Evolutionary conservation across 2,329 filamentous ascomycete species (phyloP).

Genomic region (Cladobotryum mycophilum): DNA sequence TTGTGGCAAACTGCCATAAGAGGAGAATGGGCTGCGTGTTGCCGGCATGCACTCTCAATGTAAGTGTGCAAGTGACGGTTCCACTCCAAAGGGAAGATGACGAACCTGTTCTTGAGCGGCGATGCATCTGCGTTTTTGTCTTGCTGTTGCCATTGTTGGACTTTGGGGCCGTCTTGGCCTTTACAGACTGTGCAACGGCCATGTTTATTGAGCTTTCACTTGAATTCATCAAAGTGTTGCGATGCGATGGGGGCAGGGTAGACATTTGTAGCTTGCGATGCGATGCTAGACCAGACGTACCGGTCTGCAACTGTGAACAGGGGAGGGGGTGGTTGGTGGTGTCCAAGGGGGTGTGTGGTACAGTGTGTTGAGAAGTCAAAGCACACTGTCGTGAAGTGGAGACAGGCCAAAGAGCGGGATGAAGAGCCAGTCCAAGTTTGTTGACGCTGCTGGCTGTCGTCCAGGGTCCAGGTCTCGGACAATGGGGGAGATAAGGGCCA

Average conservation of each 20-base stretch:
- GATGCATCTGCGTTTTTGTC: conserved; percentile 79
- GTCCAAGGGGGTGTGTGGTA: conserved; percentile 4
- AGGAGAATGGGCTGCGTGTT: too few relatives aligned
- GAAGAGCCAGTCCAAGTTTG: conserved; percentile 15
- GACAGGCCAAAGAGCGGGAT: conserved; percentile 24
- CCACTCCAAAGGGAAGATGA: conserved; percentile 21
- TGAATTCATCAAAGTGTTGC: conserved; percentile 43
- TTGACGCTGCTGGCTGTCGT: conserved; percentile 5
- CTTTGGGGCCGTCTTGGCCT: conserved; percentile 53
- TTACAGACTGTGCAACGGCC: conserved; percentile 53
- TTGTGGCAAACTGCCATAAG: too few relatives aligned
- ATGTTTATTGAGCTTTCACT: conserved; percentile 46
- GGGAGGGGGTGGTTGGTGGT: conserved; percentile 19
- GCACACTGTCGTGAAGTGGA: conserved; percentile 14
- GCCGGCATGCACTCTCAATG: too few relatives aligned
- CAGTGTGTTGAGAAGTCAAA: not conserved
- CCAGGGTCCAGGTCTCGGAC: conserved; percentile 19
- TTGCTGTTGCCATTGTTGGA: conserved; percentile 51
- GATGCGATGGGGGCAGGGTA: conserved; percentile 57
- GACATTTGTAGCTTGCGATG: conserved; percentile 49
- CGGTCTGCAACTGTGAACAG: conserved; percentile 18
- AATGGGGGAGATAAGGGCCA: conserved; percentile 12
- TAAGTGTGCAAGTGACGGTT: too few relatives aligned
- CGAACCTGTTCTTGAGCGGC: conserved; percentile 89
- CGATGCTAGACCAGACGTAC: conserved; percentile 19